A percentile compares a stretch with the other conserved stretches of the same genome.
Evolutionary conservation across 768 basidiomycete species (phyloP).

Genomic region (Suillus variegatus): DNA sequence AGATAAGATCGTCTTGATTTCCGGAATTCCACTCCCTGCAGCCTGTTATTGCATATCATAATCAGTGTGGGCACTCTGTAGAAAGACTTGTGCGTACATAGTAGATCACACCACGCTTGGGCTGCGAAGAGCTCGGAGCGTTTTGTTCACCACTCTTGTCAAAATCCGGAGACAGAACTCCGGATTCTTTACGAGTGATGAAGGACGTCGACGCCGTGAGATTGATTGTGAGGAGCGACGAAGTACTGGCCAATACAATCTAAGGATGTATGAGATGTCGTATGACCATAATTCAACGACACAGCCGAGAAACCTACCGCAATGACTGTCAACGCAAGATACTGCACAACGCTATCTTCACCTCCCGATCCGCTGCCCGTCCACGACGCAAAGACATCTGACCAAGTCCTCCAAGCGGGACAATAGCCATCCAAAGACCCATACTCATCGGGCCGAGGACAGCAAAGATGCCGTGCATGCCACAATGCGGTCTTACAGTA

Average conservation of each 20-base stretch:
- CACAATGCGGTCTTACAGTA: conserved; percentile 74
- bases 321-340: conserved; percentile 66
- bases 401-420: conserved; percentile 76
- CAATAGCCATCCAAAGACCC: conserved; percentile 45
- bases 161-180: conserved; percentile 56
- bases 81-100: conserved; percentile 56
- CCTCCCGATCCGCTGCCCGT: conserved; percentile 18
- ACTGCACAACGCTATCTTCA: conserved; percentile 56
- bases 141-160: conserved; percentile 33
- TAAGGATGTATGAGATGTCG: conserved; percentile 28
- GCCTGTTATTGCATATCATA: conserved; percentile 50
- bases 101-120: conserved; percentile 73
- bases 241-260: conserved; percentile 71
- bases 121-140: conserved; percentile 20
- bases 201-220: conserved; percentile 91
- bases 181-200: conserved; percentile 85
- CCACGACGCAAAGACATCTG: conserved; percentile 48
- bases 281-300: conserved; percentile 6
- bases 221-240: conserved; percentile 80
- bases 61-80: neutral
- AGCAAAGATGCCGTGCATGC: conserved; percentile 83
- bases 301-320: conserved; percentile 61
- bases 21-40: conserved; percentile 94
- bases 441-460: conserved; percentile 40
- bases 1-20: conserved; percentile 93